Evolutionary conservation across 202 grass and related monocot genomes (phyloP), one percentile per base, ranked within the genome.

Genomic region (Digitaria exilis): DNA sequence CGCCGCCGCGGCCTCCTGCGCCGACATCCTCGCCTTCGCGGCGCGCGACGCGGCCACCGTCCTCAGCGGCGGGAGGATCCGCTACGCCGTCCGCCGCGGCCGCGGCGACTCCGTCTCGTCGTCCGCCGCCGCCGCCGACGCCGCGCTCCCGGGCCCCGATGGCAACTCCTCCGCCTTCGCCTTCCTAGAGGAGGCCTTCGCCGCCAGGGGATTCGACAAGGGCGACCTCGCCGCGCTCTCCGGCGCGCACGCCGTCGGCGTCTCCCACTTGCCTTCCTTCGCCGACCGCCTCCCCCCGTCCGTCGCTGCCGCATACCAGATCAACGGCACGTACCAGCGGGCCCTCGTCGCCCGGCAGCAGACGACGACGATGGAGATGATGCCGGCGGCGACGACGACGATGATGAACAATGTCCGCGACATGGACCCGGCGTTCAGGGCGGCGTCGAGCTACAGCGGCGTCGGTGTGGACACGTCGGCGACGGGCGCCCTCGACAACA

Each of bases 21-120:
- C 92, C 73, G 92, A 94, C 78, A 77, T 95, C 82, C 50, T 96
- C 46, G 90, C 94, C 34, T 91, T 93, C 26, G 79, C 80, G 17
- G 66, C 91, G 14, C 87, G 87, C 31, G 63, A 80, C 63, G 0
- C 77, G 8, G 22, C 63, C 22, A 5, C 42, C 15, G 15, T 80
- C 77, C 41, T 48, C 15, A 63, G 77, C 63, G 22, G n/a, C 48
- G 77, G 87, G 41, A 17, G 70, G 57, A 63, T 25, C 50, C 32
- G 61, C 28, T 85, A 81, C 35, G 21, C 59, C 6, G 73, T 82
- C 26, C 30, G 7, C 50, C 16, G 67, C 22, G 4, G 87, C 65
- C 62, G 42, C 78, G 65, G 55, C 29, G 88, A 90, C n/a, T 78
- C 72, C 5, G 65, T 45, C n/a, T 45, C 42, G 42, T 89, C 82